Conservation (phyloP, 805 yeast species). For the Lachancea fermentati region DNA sequence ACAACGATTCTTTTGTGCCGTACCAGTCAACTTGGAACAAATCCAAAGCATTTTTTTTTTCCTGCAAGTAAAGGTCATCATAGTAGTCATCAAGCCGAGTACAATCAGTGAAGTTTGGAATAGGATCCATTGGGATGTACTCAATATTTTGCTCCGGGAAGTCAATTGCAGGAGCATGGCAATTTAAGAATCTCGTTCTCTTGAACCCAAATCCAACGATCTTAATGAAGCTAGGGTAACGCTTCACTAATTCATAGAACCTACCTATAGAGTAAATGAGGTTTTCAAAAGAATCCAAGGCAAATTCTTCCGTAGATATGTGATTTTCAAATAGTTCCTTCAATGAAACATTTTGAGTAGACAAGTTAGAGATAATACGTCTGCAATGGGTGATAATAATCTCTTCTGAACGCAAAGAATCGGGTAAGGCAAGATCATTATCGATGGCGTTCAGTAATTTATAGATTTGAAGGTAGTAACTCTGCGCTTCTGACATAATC, state of each 20-base stretch:
- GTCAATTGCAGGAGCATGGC: conserved; percentile 50
- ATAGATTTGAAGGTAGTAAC: conserved; percentile 46
- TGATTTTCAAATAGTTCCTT: conserved; percentile 16
- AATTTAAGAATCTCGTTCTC: conserved; percentile 47
- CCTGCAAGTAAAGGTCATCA: conserved; percentile 42
- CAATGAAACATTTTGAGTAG: conserved; percentile 7
- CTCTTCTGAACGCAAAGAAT: conserved; percentile 10
- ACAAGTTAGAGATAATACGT: conserved; percentile 4
- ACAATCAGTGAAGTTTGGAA: conserved; percentile 32
- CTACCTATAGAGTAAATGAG: conserved; percentile 54
- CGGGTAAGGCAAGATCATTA: conserved; percentile 9
- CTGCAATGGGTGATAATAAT: conserved; percentile 5
- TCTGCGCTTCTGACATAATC: conserved; percentile 53
- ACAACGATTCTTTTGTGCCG: conserved; percentile 43
- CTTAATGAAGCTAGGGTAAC: conserved; percentile 47
- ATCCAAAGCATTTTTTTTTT: conserved; percentile 47
- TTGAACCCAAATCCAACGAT: conserved; percentile 77
- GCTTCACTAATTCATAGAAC: conserved; percentile 41
- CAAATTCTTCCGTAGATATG: conserved; percentile 58
- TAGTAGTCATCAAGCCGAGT: conserved; percentile 37
- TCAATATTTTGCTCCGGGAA: conserved; percentile 35
- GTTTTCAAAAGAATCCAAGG: conserved; percentile 78
- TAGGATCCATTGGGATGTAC: conserved; percentile 57
- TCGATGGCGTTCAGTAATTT: conserved; percentile 26
- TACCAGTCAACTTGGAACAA: conserved; percentile 52